A percentile compares a stretch with the other conserved stretches of the same genome.
Evolutionary conservation across 2,329 filamentous ascomycete genomes (phyloP).

Genomic region (Aspergillus novoparasiticus): DNA sequence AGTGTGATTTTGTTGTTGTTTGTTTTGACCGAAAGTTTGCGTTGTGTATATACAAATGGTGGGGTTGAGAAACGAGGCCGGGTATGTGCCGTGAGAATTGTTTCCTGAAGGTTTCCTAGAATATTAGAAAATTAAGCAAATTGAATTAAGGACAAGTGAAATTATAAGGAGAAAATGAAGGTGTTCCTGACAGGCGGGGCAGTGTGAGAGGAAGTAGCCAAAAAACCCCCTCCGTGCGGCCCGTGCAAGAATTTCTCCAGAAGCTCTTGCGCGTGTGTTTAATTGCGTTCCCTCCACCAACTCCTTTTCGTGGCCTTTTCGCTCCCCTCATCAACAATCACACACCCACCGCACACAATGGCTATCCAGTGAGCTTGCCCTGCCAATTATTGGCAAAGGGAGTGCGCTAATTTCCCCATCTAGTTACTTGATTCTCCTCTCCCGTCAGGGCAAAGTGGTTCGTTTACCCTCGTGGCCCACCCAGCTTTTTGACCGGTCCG

Average conservation of each 20-base stretch:
- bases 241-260: conserved; percentile 23
- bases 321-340: conserved; percentile 9
- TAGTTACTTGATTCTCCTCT: conserved; percentile 96
- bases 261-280: neutral
- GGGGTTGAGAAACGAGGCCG: neutral
- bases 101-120: neutral
- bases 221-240: conserved; percentile 16
- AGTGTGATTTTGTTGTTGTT: neutral
- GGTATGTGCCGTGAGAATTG: neutral
- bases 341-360: conserved; percentile 26
- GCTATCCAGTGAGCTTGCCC: conserved; percentile 36
- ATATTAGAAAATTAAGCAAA: neutral
- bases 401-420: conserved; percentile 22
- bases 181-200: conserved; percentile 11
- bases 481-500: conserved; percentile 29
- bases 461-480: conserved; percentile 50
- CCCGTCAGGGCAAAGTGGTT: conserved; percentile 98
- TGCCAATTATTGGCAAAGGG: neutral
- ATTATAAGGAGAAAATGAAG: neutral
- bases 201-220: neutral
- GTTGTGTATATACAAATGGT: neutral
- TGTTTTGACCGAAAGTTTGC: neutral
- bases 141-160: neutral
- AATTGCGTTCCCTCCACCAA: conserved; percentile 13
- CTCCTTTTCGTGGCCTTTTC: conserved; percentile 19